Evolutionary conservation across 2,329 filamentous ascomycete species (phyloP).

Genomic region (Teratosphaeria viscida): DNA sequence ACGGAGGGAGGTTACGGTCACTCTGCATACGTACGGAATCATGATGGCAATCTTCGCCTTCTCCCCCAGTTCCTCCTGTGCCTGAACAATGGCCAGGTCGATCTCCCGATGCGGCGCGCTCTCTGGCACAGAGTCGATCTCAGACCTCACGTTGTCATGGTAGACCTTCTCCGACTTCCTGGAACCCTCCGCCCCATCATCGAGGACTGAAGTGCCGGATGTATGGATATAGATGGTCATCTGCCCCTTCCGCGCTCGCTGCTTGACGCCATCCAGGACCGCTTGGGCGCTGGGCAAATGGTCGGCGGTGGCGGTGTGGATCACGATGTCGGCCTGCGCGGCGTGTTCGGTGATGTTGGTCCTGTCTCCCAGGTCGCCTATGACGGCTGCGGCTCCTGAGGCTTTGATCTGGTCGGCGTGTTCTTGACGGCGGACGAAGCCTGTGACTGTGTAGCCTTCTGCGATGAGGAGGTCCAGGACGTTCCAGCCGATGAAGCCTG

Average conservation of each 20-base stretch:
- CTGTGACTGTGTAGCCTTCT: slow-evolving; percentile 30
- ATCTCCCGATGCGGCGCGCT: slow-evolving; percentile 35
- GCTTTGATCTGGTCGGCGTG: slow-evolving; percentile 28
- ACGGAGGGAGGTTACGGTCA: no score
- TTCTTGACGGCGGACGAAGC: slow-evolving; percentile 31
- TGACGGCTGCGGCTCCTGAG: slow-evolving; percentile 29
- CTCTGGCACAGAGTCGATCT: slow-evolving; percentile 34
- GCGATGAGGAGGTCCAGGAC: slow-evolving; percentile 35
- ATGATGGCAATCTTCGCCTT: slow-evolving; percentile 39
- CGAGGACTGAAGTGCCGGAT: slow-evolving; percentile 33
- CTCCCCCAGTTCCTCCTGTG: slow-evolving; percentile 26
- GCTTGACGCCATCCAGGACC: slow-evolving; percentile 34
- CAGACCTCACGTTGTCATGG: slow-evolving; percentile 30
- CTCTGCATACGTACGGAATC: slow-evolving; percentile 26
- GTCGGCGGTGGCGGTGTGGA: slow-evolving; percentile 43
- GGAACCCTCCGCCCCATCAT: slow-evolving; percentile 27
- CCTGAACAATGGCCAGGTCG: slow-evolving; percentile 35
- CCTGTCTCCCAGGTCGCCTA: slow-evolving; percentile 34
- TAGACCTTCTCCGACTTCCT: slow-evolving; percentile 32
- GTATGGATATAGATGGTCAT: slow-evolving; percentile 42
- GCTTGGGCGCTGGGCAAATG: slow-evolving; percentile 36
- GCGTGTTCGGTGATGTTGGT: slow-evolving; percentile 30
- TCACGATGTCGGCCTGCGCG: slow-evolving; percentile 31
- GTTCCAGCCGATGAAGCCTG: slow-evolving; percentile 40
- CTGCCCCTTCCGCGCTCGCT: slow-evolving; percentile 28